Evolutionary conservation across 176 grass and related monocot genomes (phyloP).

Genomic region (Oryza glaberrima): DNA sequence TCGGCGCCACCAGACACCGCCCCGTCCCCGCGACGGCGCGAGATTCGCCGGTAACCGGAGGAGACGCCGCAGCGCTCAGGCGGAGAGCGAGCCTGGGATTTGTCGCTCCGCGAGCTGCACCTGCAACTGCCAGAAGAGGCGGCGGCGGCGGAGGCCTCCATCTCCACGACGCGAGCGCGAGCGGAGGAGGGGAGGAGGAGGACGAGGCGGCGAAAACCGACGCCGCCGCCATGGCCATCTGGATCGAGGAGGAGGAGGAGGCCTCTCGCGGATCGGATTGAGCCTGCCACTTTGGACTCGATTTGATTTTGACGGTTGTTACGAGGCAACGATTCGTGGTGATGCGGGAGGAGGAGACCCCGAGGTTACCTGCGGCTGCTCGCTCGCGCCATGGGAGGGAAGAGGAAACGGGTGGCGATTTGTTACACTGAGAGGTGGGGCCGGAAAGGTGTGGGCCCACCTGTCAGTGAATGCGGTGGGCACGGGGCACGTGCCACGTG

Average conservation of each 20-base stretch:
- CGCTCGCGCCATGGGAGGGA: constrained; percentile 2
- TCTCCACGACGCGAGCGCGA: neutral
- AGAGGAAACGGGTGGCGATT: neutral
- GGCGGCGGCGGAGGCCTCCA: constrained; percentile 12
- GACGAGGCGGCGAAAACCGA: constrained; percentile 11
- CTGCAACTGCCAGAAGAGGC: neutral
- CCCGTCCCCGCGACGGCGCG: neutral
- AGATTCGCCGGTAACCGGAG: neutral
- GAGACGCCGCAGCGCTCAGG: neutral
- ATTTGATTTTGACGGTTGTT: constrained; percentile 14
- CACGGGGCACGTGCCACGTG: too few relatives aligned
- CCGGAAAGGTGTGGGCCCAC: neutral
- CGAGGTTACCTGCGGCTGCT: neutral
- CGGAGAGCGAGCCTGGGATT: constrained; percentile 10
- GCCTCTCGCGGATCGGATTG: neutral
- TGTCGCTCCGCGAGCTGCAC: neutral
- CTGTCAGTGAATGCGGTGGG: neutral
- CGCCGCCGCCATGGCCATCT: constrained; percentile 31
- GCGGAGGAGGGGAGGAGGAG: neutral
- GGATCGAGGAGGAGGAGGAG: neutral
- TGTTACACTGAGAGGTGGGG: neutral
- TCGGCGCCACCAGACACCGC: neutral
- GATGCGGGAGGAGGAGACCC: neutral
- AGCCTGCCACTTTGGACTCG: neutral
- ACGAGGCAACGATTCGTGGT: neutral